These are phyloP conservation scores for Penicillium fuscoglaucum DNA, from an alignment of 2,329 filamentous ascomycete genomes.

Conservation along the genomic window DNA sequence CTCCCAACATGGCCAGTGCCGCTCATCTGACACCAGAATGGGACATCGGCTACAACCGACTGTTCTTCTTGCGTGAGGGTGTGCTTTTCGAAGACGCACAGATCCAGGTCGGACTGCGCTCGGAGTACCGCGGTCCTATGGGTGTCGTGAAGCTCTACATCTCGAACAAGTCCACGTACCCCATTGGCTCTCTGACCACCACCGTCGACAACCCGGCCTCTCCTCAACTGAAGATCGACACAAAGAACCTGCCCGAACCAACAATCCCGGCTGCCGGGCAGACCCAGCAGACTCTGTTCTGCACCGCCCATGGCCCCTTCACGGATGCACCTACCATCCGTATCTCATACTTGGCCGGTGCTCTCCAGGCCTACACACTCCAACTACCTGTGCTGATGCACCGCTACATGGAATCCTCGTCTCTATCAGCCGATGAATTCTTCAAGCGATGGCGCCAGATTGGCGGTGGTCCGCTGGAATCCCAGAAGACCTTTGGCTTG, in stretches of 20 bases:
- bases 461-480: conserved; percentile 80
- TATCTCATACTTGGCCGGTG: conserved; percentile 90
- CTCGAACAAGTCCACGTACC: conserved; percentile 83
- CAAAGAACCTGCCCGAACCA: conserved; percentile 84
- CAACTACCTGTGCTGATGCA: conserved; percentile 86
- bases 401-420: conserved; percentile 95
- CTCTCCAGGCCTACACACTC: conserved; percentile 86
- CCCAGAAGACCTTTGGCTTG: conserved; percentile 80
- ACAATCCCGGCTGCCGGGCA: conserved; percentile 73
- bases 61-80: conserved; percentile 78
- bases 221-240: conserved; percentile 75
- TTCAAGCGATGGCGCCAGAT: conserved; percentile 99
- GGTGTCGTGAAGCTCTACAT: conserved; percentile 96
- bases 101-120: conserved; percentile 86
- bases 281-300: conserved; percentile 91
- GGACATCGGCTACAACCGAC: conserved; percentile 82
- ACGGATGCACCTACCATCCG: conserved; percentile 84
- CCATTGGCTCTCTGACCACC: conserved; percentile 89
- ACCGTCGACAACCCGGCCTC: conserved; percentile 73
- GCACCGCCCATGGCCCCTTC: conserved; percentile 81
- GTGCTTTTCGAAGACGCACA: conserved; percentile 94
- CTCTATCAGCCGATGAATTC: conserved; percentile 86
- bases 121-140: conserved; percentile 93
- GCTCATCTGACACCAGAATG: conserved; percentile 92
- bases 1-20: conserved; percentile 85